Percentiles rank a stretch among this genome's conserved stretches.
phyloP scores from a whole-genome alignment of 345 rosid species.

The Pugionium dolabratum region DNA sequence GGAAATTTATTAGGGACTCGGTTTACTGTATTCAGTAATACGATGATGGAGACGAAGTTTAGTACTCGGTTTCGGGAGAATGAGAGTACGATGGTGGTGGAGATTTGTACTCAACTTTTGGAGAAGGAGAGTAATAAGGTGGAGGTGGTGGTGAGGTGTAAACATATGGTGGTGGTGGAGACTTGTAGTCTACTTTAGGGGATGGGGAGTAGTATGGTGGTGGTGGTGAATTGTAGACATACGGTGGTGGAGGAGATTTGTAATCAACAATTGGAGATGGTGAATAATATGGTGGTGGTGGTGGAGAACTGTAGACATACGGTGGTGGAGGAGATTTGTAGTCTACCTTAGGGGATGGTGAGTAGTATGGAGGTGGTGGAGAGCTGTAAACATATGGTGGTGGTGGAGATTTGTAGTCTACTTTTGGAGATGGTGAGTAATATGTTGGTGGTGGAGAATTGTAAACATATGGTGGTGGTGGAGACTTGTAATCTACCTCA shows the following conservation, averaged over 20 bases:
- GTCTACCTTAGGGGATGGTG: neutral
- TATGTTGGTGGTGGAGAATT: slow-evolving; percentile 20
- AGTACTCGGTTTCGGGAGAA: neutral
- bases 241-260: slow-evolving; percentile 7
- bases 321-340: slow-evolving; percentile 18
- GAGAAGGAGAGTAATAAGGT: neutral
- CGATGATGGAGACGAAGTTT: slow-evolving; percentile 9
- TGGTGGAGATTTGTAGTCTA: neutral
- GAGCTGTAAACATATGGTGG: slow-evolving; percentile 2
- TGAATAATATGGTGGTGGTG: slow-evolving; percentile 19
- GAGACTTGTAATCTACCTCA: neutral
- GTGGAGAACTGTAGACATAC: slow-evolving; percentile 4
- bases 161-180: slow-evolving; percentile 11
- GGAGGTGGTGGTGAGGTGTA: neutral
- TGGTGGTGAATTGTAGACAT: neutral
- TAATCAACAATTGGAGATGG: neutral
- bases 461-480: neutral
- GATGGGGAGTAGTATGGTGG: slow-evolving; percentile 11
- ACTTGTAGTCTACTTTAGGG: neutral
- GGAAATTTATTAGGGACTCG: neutral
- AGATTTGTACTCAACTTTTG: neutral
- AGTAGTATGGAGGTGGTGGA: slow-evolving; percentile 5
- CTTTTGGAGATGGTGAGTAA: neutral
- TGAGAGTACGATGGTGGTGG: slow-evolving; percentile 4
- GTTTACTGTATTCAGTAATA: slow-evolving; percentile 24